phyloP scores from a whole-genome alignment of 495 filamentous ascomycete species.

The Patellaria atrata region DNA sequence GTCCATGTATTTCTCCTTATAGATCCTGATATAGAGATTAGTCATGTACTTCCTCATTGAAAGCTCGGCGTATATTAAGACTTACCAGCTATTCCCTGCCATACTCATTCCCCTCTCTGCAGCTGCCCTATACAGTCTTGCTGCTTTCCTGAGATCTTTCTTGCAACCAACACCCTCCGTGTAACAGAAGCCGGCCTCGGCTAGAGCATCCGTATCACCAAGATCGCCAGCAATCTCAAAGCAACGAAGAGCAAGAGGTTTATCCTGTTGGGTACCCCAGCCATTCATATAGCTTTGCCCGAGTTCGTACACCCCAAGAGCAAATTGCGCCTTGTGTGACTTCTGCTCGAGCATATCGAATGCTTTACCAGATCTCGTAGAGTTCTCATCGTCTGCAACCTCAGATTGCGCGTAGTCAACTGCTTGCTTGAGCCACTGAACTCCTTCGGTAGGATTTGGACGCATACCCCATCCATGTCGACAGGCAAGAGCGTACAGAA shows the following conservation, averaged over 20 bases:
- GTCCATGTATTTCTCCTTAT: slow-evolving; percentile 80
- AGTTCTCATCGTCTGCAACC: slow-evolving; percentile 63
- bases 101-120: slow-evolving; percentile 91
- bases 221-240: slow-evolving; percentile 94
- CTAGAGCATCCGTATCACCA: slow-evolving; percentile 90
- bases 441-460: slow-evolving; percentile 73
- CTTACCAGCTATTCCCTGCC: slow-evolving; percentile 95
- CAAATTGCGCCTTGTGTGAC: slow-evolving; percentile 77
- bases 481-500: slow-evolving; percentile 88
- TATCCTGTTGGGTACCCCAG: slow-evolving; percentile 92
- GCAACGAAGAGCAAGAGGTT: slow-evolving; percentile 70
- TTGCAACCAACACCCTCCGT: slow-evolving; percentile 46
- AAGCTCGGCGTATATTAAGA: not conserved
- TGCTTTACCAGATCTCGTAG: slow-evolving; percentile 45
- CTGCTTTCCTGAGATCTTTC: slow-evolving; percentile 91
- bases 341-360: slow-evolving; percentile 56
- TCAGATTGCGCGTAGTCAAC: slow-evolving; percentile 74
- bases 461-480: slow-evolving; percentile 98
- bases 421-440: slow-evolving; percentile 80
- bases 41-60: not conserved
- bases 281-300: slow-evolving; percentile 97
- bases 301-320: slow-evolving; percentile 86
- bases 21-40: slow-evolving; percentile 47
- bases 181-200: slow-evolving; percentile 30
- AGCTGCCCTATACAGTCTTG: slow-evolving; percentile 76